Evolutionary conservation across 2,329 filamentous ascomycete species (phyloP).

Genomic region (Fusarium floridanum): DNA sequence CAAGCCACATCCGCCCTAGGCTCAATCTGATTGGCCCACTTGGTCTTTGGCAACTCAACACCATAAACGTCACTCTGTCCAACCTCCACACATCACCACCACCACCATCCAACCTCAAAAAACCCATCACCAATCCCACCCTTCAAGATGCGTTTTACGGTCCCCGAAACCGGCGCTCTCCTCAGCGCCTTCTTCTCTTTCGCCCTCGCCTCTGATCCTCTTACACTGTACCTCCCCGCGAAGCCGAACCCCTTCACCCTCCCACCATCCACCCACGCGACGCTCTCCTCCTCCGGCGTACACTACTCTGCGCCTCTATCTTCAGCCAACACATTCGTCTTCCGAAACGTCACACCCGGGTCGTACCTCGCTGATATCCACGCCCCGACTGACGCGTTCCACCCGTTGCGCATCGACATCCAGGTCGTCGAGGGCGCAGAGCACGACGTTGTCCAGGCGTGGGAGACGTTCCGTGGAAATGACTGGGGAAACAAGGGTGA

Average conservation of each 20-base stretch:
- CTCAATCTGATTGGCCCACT: constrained; percentile 40
- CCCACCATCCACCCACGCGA: constrained; percentile 76
- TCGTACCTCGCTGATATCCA: constrained; percentile 88
- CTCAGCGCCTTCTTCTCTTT: constrained; percentile 54
- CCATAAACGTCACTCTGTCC: constrained; percentile 37
- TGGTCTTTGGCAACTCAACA: constrained; percentile 32
- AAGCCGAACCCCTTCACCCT: constrained; percentile 66
- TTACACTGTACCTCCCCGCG: constrained; percentile 62
- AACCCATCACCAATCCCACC: not conserved
- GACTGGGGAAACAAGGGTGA: constrained; percentile 91
- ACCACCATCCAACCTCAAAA: not conserved
- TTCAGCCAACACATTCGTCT: constrained; percentile 78
- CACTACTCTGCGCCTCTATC: constrained; percentile 72
- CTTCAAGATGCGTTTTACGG: constrained; percentile 52
- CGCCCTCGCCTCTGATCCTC: constrained; percentile 47
- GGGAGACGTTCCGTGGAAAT: constrained; percentile 90
- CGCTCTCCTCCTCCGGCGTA: constrained; percentile 60
- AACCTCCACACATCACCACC: constrained; percentile 22
- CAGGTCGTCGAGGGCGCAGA: constrained; percentile 31
- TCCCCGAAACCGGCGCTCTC: constrained; percentile 50
- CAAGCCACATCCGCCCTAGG: constrained; percentile 32
- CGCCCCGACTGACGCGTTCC: constrained; percentile 80
- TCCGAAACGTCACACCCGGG: constrained; percentile 76
- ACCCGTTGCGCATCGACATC: constrained; percentile 85
- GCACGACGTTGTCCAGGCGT: constrained; percentile 69